phyloP scores from a whole-genome alignment of 2,329 filamentous ascomycete genomes.

The Orbilia ellipsospora region DNA sequence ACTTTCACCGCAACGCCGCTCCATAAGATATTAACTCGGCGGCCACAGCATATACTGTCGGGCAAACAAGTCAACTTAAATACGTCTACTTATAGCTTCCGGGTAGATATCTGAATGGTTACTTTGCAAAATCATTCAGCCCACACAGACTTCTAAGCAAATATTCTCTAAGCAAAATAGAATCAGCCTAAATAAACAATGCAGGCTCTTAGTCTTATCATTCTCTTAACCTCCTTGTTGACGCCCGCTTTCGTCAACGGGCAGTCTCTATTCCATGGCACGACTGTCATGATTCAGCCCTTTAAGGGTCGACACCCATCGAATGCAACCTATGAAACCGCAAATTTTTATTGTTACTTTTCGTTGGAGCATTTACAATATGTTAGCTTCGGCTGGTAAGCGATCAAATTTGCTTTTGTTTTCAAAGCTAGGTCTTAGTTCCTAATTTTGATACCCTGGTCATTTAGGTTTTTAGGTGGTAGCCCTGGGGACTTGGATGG shows the following conservation, averaged over 20 bases:
- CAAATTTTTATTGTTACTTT: constrained; percentile 39
- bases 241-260: not conserved
- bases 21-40: too few relatives aligned
- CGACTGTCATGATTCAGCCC: constrained; percentile 27
- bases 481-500: constrained; percentile 16
- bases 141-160: too few relatives aligned
- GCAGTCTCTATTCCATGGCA: constrained; percentile 27
- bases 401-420: not conserved
- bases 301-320: constrained; percentile 27
- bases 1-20: too few relatives aligned
- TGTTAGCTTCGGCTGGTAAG: constrained; percentile 35
- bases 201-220: not conserved
- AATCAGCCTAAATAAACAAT: not conserved
- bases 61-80: too few relatives aligned
- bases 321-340: constrained; percentile 31
- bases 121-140: too few relatives aligned
- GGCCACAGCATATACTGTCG: too few relatives aligned
- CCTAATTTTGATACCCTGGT: not conserved
- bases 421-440: not conserved
- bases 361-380: constrained; percentile 30
- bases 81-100: too few relatives aligned
- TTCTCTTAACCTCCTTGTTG: not conserved
- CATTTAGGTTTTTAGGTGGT: constrained; percentile 27
- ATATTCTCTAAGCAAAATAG: not conserved
- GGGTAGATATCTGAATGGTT: too few relatives aligned